These are phyloP conservation scores for Dicorynia guianensis DNA, from an alignment of 306 rosid genomes.

Conservation along the genomic window DNA sequence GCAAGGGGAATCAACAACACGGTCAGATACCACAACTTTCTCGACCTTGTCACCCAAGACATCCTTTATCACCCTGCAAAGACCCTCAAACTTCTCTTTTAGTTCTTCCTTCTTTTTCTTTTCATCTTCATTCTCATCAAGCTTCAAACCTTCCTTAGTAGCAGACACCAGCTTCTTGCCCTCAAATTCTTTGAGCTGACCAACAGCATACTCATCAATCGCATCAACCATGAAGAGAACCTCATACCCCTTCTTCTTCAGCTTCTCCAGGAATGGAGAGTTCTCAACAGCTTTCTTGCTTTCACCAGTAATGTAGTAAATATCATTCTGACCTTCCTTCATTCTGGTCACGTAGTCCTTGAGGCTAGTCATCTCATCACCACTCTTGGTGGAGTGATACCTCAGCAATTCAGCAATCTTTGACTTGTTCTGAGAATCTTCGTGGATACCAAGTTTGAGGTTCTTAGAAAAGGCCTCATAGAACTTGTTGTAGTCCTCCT, in stretches of 20 bases:
- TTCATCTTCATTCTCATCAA: constrained; percentile 88
- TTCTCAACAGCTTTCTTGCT: constrained; percentile 95
- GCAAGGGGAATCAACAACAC: constrained; percentile 92
- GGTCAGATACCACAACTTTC: constrained; percentile 92
- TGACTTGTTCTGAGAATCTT: constrained; percentile 81
- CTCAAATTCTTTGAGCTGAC: constrained; percentile 94
- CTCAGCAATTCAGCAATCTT: constrained; percentile 88
- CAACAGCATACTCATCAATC: constrained; percentile 87
- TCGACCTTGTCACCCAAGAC: constrained; percentile 91
- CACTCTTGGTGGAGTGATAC: constrained; percentile 90
- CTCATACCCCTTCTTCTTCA: constrained; percentile 86
- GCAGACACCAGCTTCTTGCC: constrained; percentile 94
- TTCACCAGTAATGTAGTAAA: constrained; percentile 90
- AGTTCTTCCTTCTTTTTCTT: constrained; percentile 65
- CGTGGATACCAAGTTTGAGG: constrained; percentile 82
- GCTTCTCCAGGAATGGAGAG: constrained; percentile 91
- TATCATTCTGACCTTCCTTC: constrained; percentile 95
- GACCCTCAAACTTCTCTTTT: constrained; percentile 79
- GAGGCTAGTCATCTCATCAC: constrained; percentile 88
- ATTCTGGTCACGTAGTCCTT: constrained; percentile 95
- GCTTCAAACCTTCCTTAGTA: constrained; percentile 88
- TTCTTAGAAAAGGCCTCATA: constrained; percentile 93
- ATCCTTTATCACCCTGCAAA: constrained; percentile 94
- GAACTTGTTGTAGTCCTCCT: constrained; percentile 92
- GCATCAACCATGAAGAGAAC: constrained; percentile 95